Percentiles rank a stretch among this genome's conserved stretches.
These are phyloP conservation scores for Akanthomyces muscarius DNA, from an alignment of 2,329 filamentous ascomycete genomes.

Conservation along the genomic window DNA sequence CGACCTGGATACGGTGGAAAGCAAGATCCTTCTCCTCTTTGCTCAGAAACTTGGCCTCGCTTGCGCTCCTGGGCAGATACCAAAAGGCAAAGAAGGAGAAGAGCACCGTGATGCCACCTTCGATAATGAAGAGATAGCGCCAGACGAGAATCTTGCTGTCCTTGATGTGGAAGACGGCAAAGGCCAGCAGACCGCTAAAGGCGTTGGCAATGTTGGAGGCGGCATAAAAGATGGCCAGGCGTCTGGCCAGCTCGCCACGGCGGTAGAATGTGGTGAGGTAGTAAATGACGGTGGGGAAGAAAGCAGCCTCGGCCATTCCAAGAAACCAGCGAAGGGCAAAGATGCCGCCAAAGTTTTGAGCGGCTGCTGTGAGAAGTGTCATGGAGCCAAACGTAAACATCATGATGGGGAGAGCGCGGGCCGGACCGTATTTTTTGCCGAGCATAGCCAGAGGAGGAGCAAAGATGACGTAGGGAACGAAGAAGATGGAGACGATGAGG, in stretches of 20 bases:
- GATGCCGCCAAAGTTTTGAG: constrained; percentile 45
- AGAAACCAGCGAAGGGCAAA: constrained; percentile 48
- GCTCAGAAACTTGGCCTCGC: constrained; percentile 61
- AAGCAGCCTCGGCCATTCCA: constrained; percentile 53
- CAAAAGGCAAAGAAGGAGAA: constrained; percentile 62
- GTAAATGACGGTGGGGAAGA: constrained; percentile 52
- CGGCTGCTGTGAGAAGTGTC: constrained; percentile 56
- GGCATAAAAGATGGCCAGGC: constrained; percentile 66
- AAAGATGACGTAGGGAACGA: constrained; percentile 69
- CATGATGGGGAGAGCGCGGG: constrained; percentile 62
- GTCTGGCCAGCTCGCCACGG: constrained; percentile 41
- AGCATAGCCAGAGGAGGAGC: constrained; percentile 57
- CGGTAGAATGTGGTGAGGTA: constrained; percentile 51
- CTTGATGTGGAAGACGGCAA: constrained; percentile 46
- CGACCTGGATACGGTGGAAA: constrained; percentile 69
- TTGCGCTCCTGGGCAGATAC: constrained; percentile 63
- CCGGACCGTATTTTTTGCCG: constrained; percentile 67
- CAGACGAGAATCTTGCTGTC: constrained; percentile 36
- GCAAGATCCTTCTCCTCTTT: constrained; percentile 64
- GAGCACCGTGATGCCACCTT: constrained; percentile 53
- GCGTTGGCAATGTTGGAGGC: constrained; percentile 67
- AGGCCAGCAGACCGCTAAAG: constrained; percentile 46
- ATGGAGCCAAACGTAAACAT: constrained; percentile 70
- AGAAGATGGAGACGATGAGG: constrained; percentile 68
- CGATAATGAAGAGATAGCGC: constrained; percentile 53